phyloP scores from a whole-genome alignment of 306 rosid species.

The Cucurbita argyrosperma region DNA sequence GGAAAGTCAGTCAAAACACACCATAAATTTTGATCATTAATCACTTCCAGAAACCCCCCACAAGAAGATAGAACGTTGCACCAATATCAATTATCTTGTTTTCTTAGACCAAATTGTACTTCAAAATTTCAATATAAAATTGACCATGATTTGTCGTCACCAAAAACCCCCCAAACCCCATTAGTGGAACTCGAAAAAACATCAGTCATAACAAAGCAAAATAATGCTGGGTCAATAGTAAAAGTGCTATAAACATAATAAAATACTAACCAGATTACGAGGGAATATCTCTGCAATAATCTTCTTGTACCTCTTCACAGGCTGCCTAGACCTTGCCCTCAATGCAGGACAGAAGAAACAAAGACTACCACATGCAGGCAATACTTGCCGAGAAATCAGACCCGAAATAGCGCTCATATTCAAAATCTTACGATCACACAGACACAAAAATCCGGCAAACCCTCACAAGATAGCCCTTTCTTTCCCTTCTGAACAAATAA shows the following conservation, averaged over 20 bases:
- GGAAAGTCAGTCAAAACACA: not conserved
- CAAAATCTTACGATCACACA: not conserved
- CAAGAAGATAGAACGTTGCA: not conserved
- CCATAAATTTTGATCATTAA: not conserved
- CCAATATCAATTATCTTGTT: not conserved
- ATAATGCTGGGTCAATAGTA: not conserved
- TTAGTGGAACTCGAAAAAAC: not conserved
- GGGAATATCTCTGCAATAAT: constrained; percentile 88
- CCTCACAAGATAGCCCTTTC: constrained; percentile 20
- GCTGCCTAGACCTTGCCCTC: constrained; percentile 91
- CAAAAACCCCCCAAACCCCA: not conserved
- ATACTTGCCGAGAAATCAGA: constrained; percentile 73
- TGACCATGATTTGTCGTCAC: not conserved
- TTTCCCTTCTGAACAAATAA: constrained; percentile 36
- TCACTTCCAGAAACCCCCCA: not conserved
- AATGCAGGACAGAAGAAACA: constrained; percentile 86
- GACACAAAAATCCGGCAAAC: not conserved
- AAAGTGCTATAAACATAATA: not conserved
- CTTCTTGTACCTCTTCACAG: constrained; percentile 99
- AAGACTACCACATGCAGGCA: constrained; percentile 82
- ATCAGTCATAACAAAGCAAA: not conserved
- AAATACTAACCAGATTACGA: constrained; percentile 50
- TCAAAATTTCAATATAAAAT: not conserved
- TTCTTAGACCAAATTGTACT: not conserved
- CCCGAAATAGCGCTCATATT: constrained; percentile 60